Evolutionary conservation across 805 yeast species (phyloP).

Genomic region (Cyberlindnera euphorbiae): DNA sequence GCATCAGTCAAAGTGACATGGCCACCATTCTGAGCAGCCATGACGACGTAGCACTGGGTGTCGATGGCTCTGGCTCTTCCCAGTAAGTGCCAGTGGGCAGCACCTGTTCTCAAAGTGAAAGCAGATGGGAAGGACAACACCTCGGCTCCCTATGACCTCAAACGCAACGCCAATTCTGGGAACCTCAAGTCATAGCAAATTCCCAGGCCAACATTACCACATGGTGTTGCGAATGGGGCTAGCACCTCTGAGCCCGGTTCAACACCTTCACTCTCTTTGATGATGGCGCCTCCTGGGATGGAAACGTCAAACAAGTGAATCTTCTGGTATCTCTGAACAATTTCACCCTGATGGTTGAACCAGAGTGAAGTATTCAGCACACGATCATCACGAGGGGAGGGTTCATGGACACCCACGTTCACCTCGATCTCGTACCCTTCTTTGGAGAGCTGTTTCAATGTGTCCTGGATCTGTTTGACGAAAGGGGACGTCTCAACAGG

Average conservation of each 20-base stretch:
- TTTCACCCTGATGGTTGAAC: slow-evolving; percentile 59
- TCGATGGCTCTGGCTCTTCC: slow-evolving; percentile 86
- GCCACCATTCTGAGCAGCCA: slow-evolving; percentile 84
- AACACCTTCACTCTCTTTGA: slow-evolving; percentile 72
- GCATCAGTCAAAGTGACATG: slow-evolving; percentile 42
- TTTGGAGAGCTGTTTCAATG: slow-evolving; percentile 38
- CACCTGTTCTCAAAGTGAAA: slow-evolving; percentile 87
- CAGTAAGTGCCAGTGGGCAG: slow-evolving; percentile 80
- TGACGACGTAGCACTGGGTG: slow-evolving; percentile 77
- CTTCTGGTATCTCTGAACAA: slow-evolving; percentile 72
- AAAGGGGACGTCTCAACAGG: slow-evolving; percentile 35
- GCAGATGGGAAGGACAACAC: slow-evolving; percentile 85
- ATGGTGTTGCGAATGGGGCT: slow-evolving; percentile 52
- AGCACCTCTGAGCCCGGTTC: slow-evolving; percentile 64
- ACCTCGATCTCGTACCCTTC: slow-evolving; percentile 45
- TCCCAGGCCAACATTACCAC: slow-evolving; percentile 63
- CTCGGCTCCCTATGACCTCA: slow-evolving; percentile 68
- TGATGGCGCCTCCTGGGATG: slow-evolving; percentile 56
- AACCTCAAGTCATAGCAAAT: slow-evolving; percentile 87
- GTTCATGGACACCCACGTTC: slow-evolving; percentile 88
- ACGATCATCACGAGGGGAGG: slow-evolving; percentile 41
- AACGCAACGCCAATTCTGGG: slow-evolving; percentile 69
- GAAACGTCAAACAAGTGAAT: slow-evolving; percentile 88
- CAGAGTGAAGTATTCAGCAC: slow-evolving; percentile 73
- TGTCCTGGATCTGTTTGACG: slow-evolving; percentile 40